These are phyloP conservation scores for Sicyos baderoa DNA, from an alignment of 306 rosid genomes.

Conservation along the genomic window DNA sequence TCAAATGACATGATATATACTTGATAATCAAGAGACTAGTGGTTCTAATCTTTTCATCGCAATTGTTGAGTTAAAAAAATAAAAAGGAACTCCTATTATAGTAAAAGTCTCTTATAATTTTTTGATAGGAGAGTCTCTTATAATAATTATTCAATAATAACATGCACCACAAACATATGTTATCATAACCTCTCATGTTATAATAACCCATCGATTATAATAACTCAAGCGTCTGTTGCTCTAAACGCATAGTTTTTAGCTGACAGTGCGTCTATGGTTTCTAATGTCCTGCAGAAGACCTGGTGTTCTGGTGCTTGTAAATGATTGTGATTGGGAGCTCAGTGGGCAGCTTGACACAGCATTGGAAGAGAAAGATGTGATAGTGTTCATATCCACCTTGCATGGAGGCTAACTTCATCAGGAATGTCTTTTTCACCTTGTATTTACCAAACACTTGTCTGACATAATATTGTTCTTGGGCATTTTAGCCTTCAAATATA, in stretches of 20 bases:
- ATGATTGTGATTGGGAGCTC: constrained; percentile 95
- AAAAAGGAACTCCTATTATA: too few relatives aligned
- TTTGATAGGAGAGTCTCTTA: too few relatives aligned
- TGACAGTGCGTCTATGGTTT: neutral
- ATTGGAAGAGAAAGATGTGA: constrained; percentile 77
- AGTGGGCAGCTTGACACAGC: constrained; percentile 73
- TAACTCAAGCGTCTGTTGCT: too few relatives aligned
- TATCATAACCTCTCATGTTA: too few relatives aligned
- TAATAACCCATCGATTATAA: too few relatives aligned
- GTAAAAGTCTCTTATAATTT: too few relatives aligned
- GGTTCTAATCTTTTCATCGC: too few relatives aligned
- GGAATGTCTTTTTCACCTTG: neutral
- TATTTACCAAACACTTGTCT: constrained; percentile 1
- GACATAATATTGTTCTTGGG: neutral
- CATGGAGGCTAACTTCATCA: constrained; percentile 57
- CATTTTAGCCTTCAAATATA: neutral
- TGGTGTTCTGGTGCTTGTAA: constrained; percentile 88
- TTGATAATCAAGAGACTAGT: too few relatives aligned
- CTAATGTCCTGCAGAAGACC: constrained; percentile 64
- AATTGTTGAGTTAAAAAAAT: too few relatives aligned
- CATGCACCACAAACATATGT: too few relatives aligned
- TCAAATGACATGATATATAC: too few relatives aligned
- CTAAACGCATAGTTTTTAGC: neutral
- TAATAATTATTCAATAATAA: too few relatives aligned
- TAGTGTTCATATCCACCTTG: constrained; percentile 86